Evolutionary conservation across 1,284 basidiomycete species (phyloP).

Genomic region (Pterulicium gracile): DNA sequence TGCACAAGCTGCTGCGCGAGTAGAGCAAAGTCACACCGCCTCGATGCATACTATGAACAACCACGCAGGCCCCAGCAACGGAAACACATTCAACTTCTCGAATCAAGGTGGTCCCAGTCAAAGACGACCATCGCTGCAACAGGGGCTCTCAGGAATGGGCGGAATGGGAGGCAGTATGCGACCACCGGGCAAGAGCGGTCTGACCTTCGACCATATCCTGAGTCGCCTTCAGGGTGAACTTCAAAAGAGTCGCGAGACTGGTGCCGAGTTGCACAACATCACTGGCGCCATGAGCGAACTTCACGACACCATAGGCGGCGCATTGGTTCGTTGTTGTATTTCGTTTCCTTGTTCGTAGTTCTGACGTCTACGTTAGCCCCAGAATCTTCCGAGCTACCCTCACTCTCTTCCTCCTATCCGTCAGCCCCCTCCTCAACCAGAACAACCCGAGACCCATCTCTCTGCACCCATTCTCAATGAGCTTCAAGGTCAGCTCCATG

Average conservation of each 20-base stretch:
- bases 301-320: conserved; percentile 85
- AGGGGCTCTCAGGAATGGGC: conserved; percentile 57
- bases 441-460: conserved; percentile 21
- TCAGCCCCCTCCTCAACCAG: conserved; percentile 30
- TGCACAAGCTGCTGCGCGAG: conserved; percentile 55
- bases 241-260: conserved; percentile 89
- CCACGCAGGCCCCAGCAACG: conserved; percentile 13
- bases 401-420: conserved; percentile 55
- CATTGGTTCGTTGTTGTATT: conserved; percentile 41
- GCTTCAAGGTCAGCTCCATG: conserved; percentile 76
- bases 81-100: conserved; percentile 30
- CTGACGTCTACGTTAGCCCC: conserved; percentile 31
- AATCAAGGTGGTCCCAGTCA: conserved; percentile 27
- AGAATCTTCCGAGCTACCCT: conserved; percentile 49
- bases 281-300: conserved; percentile 84
- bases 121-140: conserved; percentile 45
- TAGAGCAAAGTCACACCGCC: conserved; percentile 47
- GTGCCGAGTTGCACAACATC: conserved; percentile 77
- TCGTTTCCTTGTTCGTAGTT: conserved; percentile 6
- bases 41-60: conserved; percentile 21
- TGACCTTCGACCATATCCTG: conserved; percentile 78
- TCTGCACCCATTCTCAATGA: conserved; percentile 15
- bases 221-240: conserved; percentile 79
- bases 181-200: conserved; percentile 63
- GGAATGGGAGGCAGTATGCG: conserved; percentile 64